Conservation (phyloP, 2,329 filamentous ascomycete species). For the Trichoderma gracile region DNA sequence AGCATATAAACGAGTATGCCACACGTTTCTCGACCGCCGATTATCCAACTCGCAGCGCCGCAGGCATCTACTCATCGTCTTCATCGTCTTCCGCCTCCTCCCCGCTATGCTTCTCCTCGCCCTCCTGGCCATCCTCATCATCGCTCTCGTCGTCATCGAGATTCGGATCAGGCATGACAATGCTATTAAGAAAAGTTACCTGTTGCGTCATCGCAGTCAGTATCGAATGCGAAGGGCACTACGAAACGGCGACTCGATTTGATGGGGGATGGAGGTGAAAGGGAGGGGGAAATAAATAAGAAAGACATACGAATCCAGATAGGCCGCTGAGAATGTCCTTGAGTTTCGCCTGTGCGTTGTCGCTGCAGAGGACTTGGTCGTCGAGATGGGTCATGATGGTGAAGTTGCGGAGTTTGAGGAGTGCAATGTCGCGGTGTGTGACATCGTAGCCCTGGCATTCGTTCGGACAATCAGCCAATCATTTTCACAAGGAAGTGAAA, state of each 20-base stretch:
- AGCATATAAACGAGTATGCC: too few relatives aligned
- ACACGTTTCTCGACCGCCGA: too few relatives aligned
- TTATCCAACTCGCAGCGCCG: background rate
- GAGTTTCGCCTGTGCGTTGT: conserved; percentile 65
- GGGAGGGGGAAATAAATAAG: background rate
- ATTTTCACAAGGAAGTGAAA: background rate
- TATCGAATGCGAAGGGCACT: background rate
- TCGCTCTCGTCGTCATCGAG: conserved; percentile 46
- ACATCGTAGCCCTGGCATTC: conserved; percentile 65
- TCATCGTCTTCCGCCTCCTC: conserved; percentile 4
- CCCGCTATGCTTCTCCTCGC: conserved; percentile 21
- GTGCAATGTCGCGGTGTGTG: conserved; percentile 75
- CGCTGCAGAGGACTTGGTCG: conserved; percentile 64
- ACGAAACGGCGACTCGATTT: too few relatives aligned
- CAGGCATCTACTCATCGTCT: background rate
- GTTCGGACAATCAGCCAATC: background rate
- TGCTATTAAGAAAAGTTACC: conserved; percentile 70
- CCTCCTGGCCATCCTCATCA: conserved; percentile 38
- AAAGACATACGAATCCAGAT: conserved; percentile 70
- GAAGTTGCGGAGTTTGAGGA: conserved; percentile 79
- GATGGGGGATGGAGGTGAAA: too few relatives aligned
- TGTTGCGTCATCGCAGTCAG: conserved; percentile 37
- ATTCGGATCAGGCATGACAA: conserved; percentile 69
- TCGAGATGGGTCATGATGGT: conserved; percentile 67
- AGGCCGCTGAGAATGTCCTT: conserved; percentile 65